Conservation (phyloP, 1,284 basidiomycete species). For the Fomitiporia mediterranea region DNA sequence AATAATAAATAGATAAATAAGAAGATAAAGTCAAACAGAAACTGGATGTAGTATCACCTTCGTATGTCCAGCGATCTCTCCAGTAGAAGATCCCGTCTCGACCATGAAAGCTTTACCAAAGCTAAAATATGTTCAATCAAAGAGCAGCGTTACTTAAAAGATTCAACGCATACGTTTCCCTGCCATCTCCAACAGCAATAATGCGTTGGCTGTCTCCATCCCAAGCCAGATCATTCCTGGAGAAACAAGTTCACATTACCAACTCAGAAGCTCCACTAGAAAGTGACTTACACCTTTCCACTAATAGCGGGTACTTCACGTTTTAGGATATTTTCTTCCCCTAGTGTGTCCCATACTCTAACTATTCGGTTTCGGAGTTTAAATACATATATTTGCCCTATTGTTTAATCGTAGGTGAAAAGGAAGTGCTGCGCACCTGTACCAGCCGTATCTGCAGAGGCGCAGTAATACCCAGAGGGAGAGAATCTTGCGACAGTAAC, state of each 20-base stretch:
- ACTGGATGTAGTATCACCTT: conserved; percentile 49
- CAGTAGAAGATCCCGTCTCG: conserved; percentile 83
- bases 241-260: neutral
- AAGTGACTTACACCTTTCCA: conserved; percentile 66
- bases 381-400: conserved; percentile 6
- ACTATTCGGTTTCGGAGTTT: conserved; percentile 41
- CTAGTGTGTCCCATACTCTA: conserved; percentile 90
- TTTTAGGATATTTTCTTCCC: conserved; percentile 83
- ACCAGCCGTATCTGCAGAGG: conserved; percentile 80
- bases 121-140: conserved; percentile 35
- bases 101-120: conserved; percentile 88
- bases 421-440: conserved; percentile 48
- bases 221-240: conserved; percentile 91
- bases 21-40: neutral
- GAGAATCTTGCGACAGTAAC: conserved; percentile 90
- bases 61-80: conserved; percentile 91
- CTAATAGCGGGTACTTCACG: conserved; percentile 80
- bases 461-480: conserved; percentile 93
- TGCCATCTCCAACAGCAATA: conserved; percentile 93
- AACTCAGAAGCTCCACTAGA: neutral
- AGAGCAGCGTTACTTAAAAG: neutral
- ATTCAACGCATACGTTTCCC: conserved; percentile 62
- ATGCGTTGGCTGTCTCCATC: conserved; percentile 96
- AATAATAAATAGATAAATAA: neutral
- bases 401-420: too few relatives aligned